These are phyloP conservation scores for Paecilomyces niveus DNA, from an alignment of 2,329 filamentous ascomycete species.

Conservation along the genomic window DNA sequence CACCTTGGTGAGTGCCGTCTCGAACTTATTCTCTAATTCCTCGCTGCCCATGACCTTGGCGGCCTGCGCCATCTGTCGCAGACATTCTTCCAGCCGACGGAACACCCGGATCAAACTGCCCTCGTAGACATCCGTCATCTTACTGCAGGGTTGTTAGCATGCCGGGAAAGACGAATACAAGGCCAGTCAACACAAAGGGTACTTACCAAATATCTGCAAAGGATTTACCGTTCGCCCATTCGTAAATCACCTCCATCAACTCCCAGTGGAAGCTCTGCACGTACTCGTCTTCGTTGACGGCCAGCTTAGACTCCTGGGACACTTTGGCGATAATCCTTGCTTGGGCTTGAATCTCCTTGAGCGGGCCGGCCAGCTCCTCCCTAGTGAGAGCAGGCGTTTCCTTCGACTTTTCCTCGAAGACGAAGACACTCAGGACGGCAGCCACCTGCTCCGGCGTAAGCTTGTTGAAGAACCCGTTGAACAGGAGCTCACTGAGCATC, in stretches of 20 bases:
- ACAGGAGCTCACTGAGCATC: slow-evolving; percentile 84
- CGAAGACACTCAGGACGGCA: slow-evolving; percentile 82
- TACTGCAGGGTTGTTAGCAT: slow-evolving; percentile 46
- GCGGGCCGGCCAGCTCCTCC: slow-evolving; percentile 81
- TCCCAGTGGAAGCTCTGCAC: slow-evolving; percentile 84
- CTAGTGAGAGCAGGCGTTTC: slow-evolving; percentile 59
- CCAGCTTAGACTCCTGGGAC: slow-evolving; percentile 86
- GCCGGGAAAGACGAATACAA: neutral
- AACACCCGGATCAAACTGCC: slow-evolving; percentile 94
- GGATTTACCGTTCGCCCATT: slow-evolving; percentile 82
- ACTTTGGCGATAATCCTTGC: slow-evolving; percentile 87
- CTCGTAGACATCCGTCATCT: slow-evolving; percentile 99
- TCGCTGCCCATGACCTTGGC: slow-evolving; percentile 98
- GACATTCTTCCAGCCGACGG: slow-evolving; percentile 84
- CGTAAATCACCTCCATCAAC: slow-evolving; percentile 91
- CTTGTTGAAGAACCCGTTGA: slow-evolving; percentile 98
- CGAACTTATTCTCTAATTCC: slow-evolving; percentile 87
- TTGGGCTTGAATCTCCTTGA: slow-evolving; percentile 77
- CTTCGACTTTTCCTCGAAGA: slow-evolving; percentile 93
- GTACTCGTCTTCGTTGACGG: slow-evolving; percentile 93
- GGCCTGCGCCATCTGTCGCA: slow-evolving; percentile 92
- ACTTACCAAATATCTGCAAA: slow-evolving; percentile 94
- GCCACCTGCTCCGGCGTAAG: slow-evolving; percentile 81
- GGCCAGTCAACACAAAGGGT: neutral
- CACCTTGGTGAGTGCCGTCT: slow-evolving; percentile 75